These are phyloP conservation scores for Pelargonium citronellum DNA, from an alignment of 441 rosid species.

Conservation along the genomic window DNA sequence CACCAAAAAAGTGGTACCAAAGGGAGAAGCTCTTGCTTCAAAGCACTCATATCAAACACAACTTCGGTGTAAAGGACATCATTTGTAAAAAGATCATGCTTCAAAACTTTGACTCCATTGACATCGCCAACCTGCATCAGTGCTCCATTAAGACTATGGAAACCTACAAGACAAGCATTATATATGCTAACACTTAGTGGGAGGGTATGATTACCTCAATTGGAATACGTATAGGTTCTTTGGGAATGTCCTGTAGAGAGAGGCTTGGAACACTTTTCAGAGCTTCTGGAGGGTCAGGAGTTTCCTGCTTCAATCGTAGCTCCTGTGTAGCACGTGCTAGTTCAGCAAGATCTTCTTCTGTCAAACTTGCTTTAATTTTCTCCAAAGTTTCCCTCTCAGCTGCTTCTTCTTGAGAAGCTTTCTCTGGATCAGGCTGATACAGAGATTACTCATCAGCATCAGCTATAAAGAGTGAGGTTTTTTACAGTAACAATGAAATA, in stretches of 20 bases:
- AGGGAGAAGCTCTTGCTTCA: constrained; percentile 78
- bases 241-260: constrained; percentile 69
- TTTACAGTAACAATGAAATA: constrained; percentile 6
- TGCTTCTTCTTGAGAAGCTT: constrained; percentile 68
- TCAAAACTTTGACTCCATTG: constrained; percentile 72
- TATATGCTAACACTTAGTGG: constrained; percentile 11
- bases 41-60: constrained; percentile 68
- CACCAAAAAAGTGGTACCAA: constrained; percentile 88
- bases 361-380: constrained; percentile 68
- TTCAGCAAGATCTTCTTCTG: constrained; percentile 81
- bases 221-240: constrained; percentile 66
- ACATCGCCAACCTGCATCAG: constrained; percentile 61
- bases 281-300: constrained; percentile 90
- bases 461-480: background rate
- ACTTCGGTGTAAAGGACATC: constrained; percentile 83
- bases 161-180: constrained; percentile 9
- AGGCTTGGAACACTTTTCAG: constrained; percentile 71
- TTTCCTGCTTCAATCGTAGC: constrained; percentile 76
- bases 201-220: constrained; percentile 45
- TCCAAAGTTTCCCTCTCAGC: constrained; percentile 58
- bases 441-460: constrained; percentile 15
- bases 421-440: constrained; percentile 80
- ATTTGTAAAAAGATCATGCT: constrained; percentile 85
- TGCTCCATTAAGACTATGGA: constrained; percentile 15
- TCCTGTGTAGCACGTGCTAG: constrained; percentile 75